Percentiles rank a stretch among this genome's conserved stretches.
Conservation (phyloP, 306 rosid species). For the Corylus avellana region DNA sequence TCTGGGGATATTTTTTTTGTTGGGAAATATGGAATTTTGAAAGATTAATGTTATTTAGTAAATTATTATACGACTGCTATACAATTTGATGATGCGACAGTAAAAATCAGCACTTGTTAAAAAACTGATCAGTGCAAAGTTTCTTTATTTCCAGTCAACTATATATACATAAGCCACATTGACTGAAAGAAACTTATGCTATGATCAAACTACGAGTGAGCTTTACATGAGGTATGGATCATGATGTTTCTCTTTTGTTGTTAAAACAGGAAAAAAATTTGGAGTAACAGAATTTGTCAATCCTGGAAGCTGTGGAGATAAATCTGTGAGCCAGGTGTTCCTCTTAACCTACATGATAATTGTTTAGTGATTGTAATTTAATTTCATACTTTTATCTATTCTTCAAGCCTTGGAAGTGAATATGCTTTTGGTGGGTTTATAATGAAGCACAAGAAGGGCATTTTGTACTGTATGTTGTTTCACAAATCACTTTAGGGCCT, state of each 20-base stretch:
- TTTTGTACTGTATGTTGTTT: background rate
- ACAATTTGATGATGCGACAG: too few relatives aligned
- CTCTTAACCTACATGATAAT: background rate
- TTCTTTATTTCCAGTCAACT: background rate
- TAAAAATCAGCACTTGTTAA: too few relatives aligned
- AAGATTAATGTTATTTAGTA: too few relatives aligned
- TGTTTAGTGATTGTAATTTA: background rate
- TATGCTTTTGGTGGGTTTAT: background rate
- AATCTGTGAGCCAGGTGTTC: conserved; percentile 73
- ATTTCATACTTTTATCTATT: background rate
- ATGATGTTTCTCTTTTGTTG: background rate
- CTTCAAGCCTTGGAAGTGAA: background rate
- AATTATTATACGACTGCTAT: too few relatives aligned
- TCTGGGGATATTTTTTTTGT: background rate
- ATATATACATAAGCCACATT: background rate
- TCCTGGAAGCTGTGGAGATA: conserved; percentile 44
- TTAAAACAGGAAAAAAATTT: conserved; percentile 62
- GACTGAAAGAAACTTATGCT: background rate
- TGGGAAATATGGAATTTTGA: background rate
- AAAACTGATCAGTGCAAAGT: background rate
- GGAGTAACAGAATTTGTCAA: conserved; percentile 73
- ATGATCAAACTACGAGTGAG: background rate
- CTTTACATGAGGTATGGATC: background rate
- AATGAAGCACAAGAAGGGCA: too few relatives aligned
- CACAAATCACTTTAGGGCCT: background rate